Evolutionary conservation across 106 monocot species (phyloP).

Genomic region (Dioscorea zingiberensis): DNA sequence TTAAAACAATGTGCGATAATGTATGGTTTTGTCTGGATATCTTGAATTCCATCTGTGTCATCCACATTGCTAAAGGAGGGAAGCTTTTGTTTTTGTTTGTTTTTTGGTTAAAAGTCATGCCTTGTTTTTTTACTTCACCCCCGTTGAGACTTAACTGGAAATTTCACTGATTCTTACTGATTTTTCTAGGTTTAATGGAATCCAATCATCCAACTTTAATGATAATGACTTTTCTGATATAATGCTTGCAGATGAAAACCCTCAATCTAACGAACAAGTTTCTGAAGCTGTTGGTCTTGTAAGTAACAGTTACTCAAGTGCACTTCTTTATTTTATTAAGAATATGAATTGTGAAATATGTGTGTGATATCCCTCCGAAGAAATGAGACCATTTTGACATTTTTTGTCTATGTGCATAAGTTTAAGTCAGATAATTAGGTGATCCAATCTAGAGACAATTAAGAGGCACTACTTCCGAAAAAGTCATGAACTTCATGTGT

Average conservation of each 20-base stretch:
- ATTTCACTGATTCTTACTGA: too few relatives aligned
- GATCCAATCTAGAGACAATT: background rate
- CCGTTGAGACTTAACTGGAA: too few relatives aligned
- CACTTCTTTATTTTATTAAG: too few relatives aligned
- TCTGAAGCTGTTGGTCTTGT: constrained; percentile 9
- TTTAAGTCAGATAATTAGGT: too few relatives aligned
- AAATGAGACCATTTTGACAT: background rate
- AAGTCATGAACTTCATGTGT: background rate
- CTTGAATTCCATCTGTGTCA: background rate
- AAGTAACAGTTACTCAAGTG: constrained; percentile 12
- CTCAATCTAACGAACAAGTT: constrained; percentile 10
- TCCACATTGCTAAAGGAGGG: too few relatives aligned
- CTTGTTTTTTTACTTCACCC: too few relatives aligned
- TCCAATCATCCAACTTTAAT: too few relatives aligned
- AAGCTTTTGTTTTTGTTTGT: too few relatives aligned
- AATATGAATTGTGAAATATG: background rate
- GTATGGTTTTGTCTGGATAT: background rate
- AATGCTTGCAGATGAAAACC: constrained; percentile 18
- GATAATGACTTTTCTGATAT: background rate
- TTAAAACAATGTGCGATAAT: too few relatives aligned
- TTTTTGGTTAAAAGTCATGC: too few relatives aligned
- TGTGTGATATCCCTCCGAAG: background rate
- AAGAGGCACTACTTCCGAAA: background rate
- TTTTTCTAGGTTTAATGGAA: too few relatives aligned
- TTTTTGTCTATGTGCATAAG: background rate